phyloP scores from a whole-genome alignment of 768 basidiomycete genomes.

The Xerocomellus intermedius region DNA sequence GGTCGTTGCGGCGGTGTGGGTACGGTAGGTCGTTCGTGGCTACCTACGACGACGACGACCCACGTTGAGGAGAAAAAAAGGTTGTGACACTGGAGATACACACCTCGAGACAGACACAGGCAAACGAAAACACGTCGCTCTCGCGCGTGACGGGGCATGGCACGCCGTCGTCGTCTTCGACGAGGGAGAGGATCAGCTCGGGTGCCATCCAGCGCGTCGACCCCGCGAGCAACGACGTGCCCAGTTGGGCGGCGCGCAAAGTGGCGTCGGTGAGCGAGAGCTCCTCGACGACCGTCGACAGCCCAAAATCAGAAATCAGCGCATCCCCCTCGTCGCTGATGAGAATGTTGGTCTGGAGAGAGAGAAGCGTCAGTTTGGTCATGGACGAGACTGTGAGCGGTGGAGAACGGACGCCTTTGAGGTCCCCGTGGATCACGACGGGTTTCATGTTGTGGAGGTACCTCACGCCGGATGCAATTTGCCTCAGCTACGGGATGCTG shows the following conservation, averaged over 20 bases:
- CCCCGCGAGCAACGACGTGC: constrained; percentile 34
- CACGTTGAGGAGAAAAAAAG: no score
- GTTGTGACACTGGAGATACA: not conserved
- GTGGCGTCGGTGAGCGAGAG: constrained; percentile 34
- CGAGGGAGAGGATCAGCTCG: constrained; percentile 50
- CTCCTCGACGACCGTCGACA: constrained; percentile 58
- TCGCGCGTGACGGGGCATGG: constrained; percentile 46
- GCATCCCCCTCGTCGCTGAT: constrained; percentile 50
- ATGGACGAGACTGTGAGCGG: not conserved
- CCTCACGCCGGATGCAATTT: constrained; percentile 55
- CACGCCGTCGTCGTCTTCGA: constrained; percentile 47
- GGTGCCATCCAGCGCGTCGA: constrained; percentile 48
- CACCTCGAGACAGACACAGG: constrained; percentile 59
- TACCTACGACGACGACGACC: constrained; percentile 33
- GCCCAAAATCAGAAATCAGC: constrained; percentile 61
- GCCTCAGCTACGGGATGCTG: constrained; percentile 38
- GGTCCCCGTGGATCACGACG: constrained; percentile 57
- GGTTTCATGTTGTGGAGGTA: constrained; percentile 58
- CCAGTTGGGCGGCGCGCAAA: constrained; percentile 24
- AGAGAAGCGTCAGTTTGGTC: not conserved
- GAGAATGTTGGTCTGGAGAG: constrained; percentile 52
- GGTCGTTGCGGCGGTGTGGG: constrained; percentile 51
- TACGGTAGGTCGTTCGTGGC: constrained; percentile 53
- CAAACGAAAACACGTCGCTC: constrained; percentile 63
- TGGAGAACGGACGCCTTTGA: constrained; percentile 51